phyloP scores from a whole-genome alignment of 371 early-diverging fungal species.

The Rhizopus arrhizus region DNA sequence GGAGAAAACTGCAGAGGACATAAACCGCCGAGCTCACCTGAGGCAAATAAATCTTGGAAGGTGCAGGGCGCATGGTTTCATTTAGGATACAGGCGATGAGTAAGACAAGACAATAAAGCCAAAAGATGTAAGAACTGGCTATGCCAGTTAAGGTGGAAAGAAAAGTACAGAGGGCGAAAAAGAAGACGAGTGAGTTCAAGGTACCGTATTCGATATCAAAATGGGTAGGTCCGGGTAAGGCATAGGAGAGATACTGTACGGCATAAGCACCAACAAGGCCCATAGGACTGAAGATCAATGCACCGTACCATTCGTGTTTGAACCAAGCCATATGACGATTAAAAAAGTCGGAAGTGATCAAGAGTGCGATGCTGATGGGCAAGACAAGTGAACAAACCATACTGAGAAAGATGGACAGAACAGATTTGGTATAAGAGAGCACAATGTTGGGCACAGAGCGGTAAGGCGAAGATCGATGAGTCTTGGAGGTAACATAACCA shows the following conservation, averaged over 20 bases:
- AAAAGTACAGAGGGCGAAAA: constrained; percentile 40
- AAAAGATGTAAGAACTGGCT: constrained; percentile 55
- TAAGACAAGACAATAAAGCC: constrained; percentile 40
- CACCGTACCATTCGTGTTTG: constrained; percentile 61
- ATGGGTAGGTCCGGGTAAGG: constrained; percentile 40
- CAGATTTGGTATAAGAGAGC: constrained; percentile 38
- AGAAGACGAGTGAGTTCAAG: constrained; percentile 37
- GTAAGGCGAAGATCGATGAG: constrained; percentile 42
- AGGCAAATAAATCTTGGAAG: constrained; percentile 24
- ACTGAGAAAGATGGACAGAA: constrained; percentile 42
- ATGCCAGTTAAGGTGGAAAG: constrained; percentile 50
- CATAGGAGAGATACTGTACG: constrained; percentile 44
- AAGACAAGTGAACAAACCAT: constrained; percentile 46
- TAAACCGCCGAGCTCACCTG: constrained; percentile 45
- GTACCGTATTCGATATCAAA: constrained; percentile 49
- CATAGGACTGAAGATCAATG: constrained; percentile 58
- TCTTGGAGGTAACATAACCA: constrained; percentile 35
- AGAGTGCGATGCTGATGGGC: constrained; percentile 47
- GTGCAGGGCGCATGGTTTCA: constrained; percentile 33
- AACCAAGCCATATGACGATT: constrained; percentile 71
- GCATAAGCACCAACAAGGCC: constrained; percentile 52
- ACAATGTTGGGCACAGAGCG: constrained; percentile 32
- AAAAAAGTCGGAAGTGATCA: constrained; percentile 36
- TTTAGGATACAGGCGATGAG: constrained; percentile 31
- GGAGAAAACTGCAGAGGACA: constrained; percentile 38